phyloP scores from a whole-genome alignment of 1,284 basidiomycete species.

The Leccinum huronense region DNA sequence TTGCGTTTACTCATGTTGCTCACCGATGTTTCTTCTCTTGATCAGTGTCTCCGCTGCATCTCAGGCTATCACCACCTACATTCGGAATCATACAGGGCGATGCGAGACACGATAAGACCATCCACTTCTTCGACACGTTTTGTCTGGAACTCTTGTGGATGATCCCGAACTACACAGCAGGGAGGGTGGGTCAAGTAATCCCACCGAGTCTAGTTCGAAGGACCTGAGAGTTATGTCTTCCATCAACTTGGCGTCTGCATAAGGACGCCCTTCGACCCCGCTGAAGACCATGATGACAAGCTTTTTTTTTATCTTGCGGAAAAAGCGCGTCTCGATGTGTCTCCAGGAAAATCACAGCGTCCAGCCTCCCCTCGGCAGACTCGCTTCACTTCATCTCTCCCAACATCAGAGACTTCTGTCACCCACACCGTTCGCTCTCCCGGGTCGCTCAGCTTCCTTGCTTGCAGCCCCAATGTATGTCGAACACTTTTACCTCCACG shows the following conservation, averaged over 20 bases:
- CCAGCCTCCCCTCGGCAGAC: conserved; percentile 44
- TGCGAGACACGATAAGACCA: conserved; percentile 69
- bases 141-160: conserved; percentile 67
- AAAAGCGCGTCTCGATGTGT: conserved; percentile 32
- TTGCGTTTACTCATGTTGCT: conserved; percentile 18
- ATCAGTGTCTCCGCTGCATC: conserved; percentile 68
- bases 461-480: conserved; percentile 51
- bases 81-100: conserved; percentile 65
- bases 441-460: conserved; percentile 58
- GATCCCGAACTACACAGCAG: conserved; percentile 71
- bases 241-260: conserved; percentile 31
- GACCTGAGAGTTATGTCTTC: conserved; percentile 17
- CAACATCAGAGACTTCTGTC: conserved; percentile 49
- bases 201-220: too few relatives aligned
- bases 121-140: conserved; percentile 65
- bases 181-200: conserved; percentile 39
- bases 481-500: conserved; percentile 54
- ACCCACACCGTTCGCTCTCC: conserved; percentile 32
- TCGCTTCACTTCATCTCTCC: conserved; percentile 53
- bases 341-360: conserved; percentile 45
- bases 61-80: conserved; percentile 78
- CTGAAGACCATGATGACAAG: conserved; percentile 31
- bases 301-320: conserved; percentile 34
- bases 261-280: conserved; percentile 30
- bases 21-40: conserved; percentile 11